Percentiles rank a stretch among this genome's conserved stretches.
Conservation (phyloP, 768 basidiomycete species). For the Inosperma sp. region DNA sequence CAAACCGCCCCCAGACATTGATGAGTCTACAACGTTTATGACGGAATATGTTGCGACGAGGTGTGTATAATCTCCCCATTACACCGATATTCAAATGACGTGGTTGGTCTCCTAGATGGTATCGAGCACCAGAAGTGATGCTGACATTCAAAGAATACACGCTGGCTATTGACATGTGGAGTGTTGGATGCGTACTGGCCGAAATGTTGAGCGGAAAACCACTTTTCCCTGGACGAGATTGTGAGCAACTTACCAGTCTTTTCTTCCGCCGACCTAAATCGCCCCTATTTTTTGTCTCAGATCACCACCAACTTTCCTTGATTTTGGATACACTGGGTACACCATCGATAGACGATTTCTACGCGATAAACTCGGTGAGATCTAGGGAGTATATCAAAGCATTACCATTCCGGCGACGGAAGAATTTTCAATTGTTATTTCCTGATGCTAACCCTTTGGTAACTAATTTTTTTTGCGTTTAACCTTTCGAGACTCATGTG, state of each 20-base stretch:
- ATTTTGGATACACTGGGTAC: constrained; percentile 95
- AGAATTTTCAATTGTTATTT: constrained; percentile 64
- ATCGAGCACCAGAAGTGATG: constrained; percentile 97
- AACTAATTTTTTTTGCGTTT: constrained; percentile 19
- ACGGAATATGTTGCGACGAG: constrained; percentile 96
- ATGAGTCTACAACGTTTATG: constrained; percentile 78
- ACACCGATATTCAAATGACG: background rate
- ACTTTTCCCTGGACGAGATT: constrained; percentile 92
- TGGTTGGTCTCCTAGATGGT: constrained; percentile 60
- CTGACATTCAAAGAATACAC: constrained; percentile 96
- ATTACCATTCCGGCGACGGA: constrained; percentile 80
- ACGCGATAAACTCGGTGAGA: constrained; percentile 77
- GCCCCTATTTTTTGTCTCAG: constrained; percentile 37
- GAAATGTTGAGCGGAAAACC: constrained; percentile 93
- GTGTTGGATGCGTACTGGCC: constrained; percentile 80
- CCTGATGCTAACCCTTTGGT: constrained; percentile 70
- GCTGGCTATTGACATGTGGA: constrained; percentile 82
- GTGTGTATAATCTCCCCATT: constrained; percentile 31
- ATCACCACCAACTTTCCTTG: constrained; percentile 89
- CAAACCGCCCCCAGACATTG: constrained; percentile 66
- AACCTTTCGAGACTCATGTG: background rate
- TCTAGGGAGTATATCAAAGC: constrained; percentile 86
- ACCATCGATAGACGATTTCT: constrained; percentile 88
- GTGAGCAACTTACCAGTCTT: constrained; percentile 39
- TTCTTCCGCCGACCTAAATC: background rate